Evolutionary conservation across 2,329 filamentous ascomycete genomes (phyloP).

Genomic region (Colletotrichum sp.): DNA sequence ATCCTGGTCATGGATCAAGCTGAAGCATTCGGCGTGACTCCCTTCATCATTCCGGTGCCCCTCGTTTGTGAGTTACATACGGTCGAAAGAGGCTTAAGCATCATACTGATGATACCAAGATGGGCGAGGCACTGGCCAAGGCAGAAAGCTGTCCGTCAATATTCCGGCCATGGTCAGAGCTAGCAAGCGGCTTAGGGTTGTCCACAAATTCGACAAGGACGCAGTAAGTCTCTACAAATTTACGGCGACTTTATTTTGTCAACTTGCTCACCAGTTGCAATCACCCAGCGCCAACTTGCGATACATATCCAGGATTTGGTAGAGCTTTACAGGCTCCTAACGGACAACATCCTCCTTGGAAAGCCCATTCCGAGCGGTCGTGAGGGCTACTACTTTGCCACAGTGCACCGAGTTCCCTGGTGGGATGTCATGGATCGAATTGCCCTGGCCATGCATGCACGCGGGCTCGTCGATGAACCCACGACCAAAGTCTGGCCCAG

Average conservation of each 20-base stretch:
- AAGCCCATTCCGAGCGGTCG: slow-evolving; percentile 31
- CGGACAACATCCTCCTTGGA: slow-evolving; percentile 31
- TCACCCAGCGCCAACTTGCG: slow-evolving; percentile 25
- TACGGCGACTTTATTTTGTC: neutral
- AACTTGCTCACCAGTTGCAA: neutral
- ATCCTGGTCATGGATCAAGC: slow-evolving; percentile 31
- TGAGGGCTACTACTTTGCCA: slow-evolving; percentile 38
- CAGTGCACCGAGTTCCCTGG: slow-evolving; percentile 31
- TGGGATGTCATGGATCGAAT: slow-evolving; percentile 34
- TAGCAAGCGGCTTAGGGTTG: slow-evolving; percentile 29
- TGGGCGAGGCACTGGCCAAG: slow-evolving; percentile 35
- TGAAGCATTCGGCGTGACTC: slow-evolving; percentile 31
- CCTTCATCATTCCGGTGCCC: slow-evolving; percentile 32
- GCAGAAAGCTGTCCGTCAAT: slow-evolving; percentile 37
- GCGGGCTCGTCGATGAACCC: slow-evolving; percentile 31
- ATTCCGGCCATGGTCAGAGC: slow-evolving; percentile 34
- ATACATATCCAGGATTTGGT: slow-evolving; percentile 36
- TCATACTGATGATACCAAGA: slow-evolving; percentile 27
- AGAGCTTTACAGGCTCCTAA: slow-evolving; percentile 31
- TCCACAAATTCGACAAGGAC: slow-evolving; percentile 37
- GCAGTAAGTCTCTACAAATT: slow-evolving; percentile 27
- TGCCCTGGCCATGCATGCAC: slow-evolving; percentile 28
- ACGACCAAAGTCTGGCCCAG: slow-evolving; percentile 31
- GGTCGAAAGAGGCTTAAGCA: neutral
- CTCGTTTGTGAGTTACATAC: slow-evolving; percentile 28